A percentile compares a stretch with the other conserved stretches of the same genome.
Evolutionary conservation across 73 alveolate species (phyloP).

Genomic region (Paramecium biaurelia): DNA sequence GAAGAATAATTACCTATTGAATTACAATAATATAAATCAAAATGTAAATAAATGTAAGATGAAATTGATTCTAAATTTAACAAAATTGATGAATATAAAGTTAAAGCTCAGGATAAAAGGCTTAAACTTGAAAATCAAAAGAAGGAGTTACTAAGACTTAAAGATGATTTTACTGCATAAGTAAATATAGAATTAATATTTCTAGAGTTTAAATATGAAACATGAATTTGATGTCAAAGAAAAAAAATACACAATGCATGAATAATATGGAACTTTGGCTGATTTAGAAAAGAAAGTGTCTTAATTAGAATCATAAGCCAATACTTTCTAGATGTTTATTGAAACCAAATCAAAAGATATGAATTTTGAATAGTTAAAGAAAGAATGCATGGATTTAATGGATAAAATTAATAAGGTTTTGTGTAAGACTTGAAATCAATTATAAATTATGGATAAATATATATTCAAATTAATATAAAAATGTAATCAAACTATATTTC

Average conservation of each 20-base stretch:
- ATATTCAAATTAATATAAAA: background rate
- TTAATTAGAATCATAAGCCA: slow-evolving; percentile 71
- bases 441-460: background rate
- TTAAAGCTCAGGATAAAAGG: slow-evolving; percentile 72
- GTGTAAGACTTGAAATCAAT: slow-evolving; percentile 22
- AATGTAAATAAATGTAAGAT: slow-evolving; percentile 68
- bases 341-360: slow-evolving; percentile 88
- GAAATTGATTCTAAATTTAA: slow-evolving; percentile 80
- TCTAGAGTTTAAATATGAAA: slow-evolving; percentile 68
- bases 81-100: slow-evolving; percentile 73
- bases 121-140: slow-evolving; percentile 65
- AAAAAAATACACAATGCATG: slow-evolving; percentile 61
- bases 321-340: slow-evolving; percentile 75
- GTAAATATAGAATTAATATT: slow-evolving; percentile 40
- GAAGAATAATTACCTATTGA: slow-evolving; percentile 76
- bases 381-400: slow-evolving; percentile 76
- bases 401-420: slow-evolving; percentile 70
- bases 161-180: slow-evolving; percentile 49
- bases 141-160: slow-evolving; percentile 54
- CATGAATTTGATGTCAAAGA: slow-evolving; percentile 67
- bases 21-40: slow-evolving; percentile 67
- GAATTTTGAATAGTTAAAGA: slow-evolving; percentile 69
- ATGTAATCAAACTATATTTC: background rate
- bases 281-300: slow-evolving; percentile 80
- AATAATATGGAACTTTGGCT: slow-evolving; percentile 57